Percentiles rank a stretch among this genome's conserved stretches.
These are phyloP conservation scores for Macrophomina pseudophaseolina DNA, from an alignment of 2,329 filamentous ascomycete genomes.

Conservation along the genomic window DNA sequence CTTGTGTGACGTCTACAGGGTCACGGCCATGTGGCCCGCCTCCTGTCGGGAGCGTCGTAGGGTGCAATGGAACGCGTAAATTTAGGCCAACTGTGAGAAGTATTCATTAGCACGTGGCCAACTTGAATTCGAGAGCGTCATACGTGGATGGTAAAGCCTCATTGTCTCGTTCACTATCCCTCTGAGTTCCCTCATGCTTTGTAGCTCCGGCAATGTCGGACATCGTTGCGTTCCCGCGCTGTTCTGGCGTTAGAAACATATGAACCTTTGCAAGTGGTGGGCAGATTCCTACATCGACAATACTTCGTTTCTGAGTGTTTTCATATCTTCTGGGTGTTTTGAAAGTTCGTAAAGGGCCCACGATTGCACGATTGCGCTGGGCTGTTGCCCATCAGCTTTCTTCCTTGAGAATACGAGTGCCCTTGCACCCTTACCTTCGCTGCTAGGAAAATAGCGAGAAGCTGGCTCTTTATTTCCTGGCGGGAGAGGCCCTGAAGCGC, in stretches of 20 bases:
- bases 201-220: not conserved
- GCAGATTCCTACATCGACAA: too few species aligned
- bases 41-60: not conserved
- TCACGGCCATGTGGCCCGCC: not conserved
- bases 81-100: not conserved
- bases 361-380: not conserved
- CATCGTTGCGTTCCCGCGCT: not conserved
- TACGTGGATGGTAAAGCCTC: not conserved
- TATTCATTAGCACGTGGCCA: too few species aligned
- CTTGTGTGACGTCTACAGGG: not conserved
- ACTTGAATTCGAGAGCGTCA: not conserved
- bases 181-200: not conserved
- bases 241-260: not conserved
- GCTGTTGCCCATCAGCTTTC: not conserved
- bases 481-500: not conserved
- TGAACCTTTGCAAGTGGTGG: too few species aligned
- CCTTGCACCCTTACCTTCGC: not conserved
- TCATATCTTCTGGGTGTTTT: not conserved
- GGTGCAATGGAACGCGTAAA: not conserved
- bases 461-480: not conserved
- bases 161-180: not conserved
- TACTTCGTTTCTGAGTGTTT: not conserved
- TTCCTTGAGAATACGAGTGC: not conserved
- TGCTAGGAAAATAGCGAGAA: not conserved
- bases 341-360: not conserved